Base-by-base conservation (phyloP, 768 basidiomycete species). In the Austroboletus eburneus region DNA sequence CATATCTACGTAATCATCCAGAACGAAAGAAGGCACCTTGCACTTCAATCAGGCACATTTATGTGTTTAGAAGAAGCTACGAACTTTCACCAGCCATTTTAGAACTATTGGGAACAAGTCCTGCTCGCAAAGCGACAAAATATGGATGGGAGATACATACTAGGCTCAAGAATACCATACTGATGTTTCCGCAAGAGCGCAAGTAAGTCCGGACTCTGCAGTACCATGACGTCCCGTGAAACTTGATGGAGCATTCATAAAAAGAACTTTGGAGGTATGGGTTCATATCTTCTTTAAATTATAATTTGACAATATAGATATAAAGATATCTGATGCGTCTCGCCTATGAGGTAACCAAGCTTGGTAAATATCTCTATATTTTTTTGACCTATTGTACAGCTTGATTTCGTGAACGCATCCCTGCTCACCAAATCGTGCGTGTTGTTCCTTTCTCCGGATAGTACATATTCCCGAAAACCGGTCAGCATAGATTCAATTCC, bases 101-200 rank as follows among this genome's bases (percentile, higher is more conserved):
- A 91, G 24, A 69, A 73, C 43, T 74, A 83, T 39, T 79, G 77
- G 6, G 72, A 75, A 44, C 68, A 72, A 17, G 63, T 54, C 43
- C 16, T 45, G 30, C 21, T 18, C 46, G 20, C 44, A 51, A 2
- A 62, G 65, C n/a, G 76, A 83, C 46, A 72, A 76, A 14, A 83
- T 87, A 0, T 83, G 78, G 76, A 87, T 91, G 80, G 80, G 78
- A 0, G 83, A 88, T 48, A n/a, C n/a, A n/a, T n/a, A 89, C 88
- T 0, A 71, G 72, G 43, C 63, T 86, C 18, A 83, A 86, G 64
- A 79, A 79, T 54, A 78, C 75, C 20, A 76, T 86, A 73, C 66
- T 89, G 22, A 89, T 90, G 85, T 88, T 89, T 60, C 88, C 87
- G 0, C 88, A 90, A 67, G 87, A 88, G 60, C 75, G 87, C 57